These are phyloP conservation scores for Xerocomus alliaceus DNA, from an alignment of 1,284 basidiomycete genomes.

Conservation along the genomic window DNA sequence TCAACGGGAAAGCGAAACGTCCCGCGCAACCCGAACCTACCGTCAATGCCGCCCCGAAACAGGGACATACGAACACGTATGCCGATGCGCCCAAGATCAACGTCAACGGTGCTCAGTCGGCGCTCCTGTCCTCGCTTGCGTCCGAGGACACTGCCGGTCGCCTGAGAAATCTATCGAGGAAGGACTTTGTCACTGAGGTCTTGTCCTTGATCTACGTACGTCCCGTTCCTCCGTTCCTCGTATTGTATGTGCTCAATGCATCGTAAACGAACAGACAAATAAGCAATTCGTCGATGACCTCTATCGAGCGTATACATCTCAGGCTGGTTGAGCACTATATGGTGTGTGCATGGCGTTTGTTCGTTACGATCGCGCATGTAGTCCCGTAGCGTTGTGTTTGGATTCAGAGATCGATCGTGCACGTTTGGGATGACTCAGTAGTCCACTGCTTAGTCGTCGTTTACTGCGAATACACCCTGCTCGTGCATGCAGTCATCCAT, in stretches of 20 bases:
- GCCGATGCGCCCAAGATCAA: conserved; percentile 24
- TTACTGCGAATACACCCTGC: conserved; percentile 27
- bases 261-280: conserved; percentile 48
- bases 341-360: not conserved
- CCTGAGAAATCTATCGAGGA: conserved; percentile 50
- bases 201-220: conserved; percentile 73
- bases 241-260: conserved; percentile 8
- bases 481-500: not conserved
- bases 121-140: conserved; percentile 39
- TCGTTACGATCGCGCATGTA: not conserved
- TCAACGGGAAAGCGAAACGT: conserved; percentile 34
- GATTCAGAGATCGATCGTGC: conserved; percentile 14
- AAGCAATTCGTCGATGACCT: conserved; percentile 58
- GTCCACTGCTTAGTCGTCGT: conserved; percentile 16
- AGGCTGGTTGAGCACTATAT: conserved; percentile 18
- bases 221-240: conserved; percentile 17
- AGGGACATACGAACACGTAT: not conserved
- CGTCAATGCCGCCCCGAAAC: conserved; percentile 12
- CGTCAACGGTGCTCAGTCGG: conserved; percentile 34
- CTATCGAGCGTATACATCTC: conserved; percentile 55
- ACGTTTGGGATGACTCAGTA: conserved; percentile 12
- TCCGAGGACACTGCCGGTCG: conserved; percentile 24
- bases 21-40: conserved; percentile 10
- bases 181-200: conserved; percentile 72
- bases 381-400: not conserved